Conservation (phyloP, 2,329 filamentous ascomycete species). For the Epichloe sibirici region DNA sequence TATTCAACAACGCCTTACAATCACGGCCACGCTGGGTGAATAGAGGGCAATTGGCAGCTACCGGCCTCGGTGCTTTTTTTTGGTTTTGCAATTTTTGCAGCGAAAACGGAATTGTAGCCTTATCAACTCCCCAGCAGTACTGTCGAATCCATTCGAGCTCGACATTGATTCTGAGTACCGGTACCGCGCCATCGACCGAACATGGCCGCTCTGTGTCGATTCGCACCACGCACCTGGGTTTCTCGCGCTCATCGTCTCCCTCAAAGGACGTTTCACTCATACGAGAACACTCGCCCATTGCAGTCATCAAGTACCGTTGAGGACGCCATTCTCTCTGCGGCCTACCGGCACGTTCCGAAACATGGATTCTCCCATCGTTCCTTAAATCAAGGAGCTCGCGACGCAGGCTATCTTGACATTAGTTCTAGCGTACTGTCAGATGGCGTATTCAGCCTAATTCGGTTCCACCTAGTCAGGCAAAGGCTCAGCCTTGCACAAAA, state of each 20-base stretch:
- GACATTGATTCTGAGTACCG: not conserved
- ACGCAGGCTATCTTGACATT: constrained; percentile 77
- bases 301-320: constrained; percentile 57
- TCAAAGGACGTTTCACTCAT: constrained; percentile 53
- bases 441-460: constrained; percentile 70
- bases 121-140: no score
- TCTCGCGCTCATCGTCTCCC: not conserved
- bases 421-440: constrained; percentile 71
- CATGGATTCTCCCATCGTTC: constrained; percentile 71
- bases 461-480: constrained; percentile 60
- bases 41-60: no score
- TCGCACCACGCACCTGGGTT: not conserved
- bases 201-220: not conserved
- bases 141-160: not conserved
- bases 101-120: no score
- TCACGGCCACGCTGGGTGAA: no score
- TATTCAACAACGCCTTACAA: no score
- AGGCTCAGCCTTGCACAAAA: constrained; percentile 44
- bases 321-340: constrained; percentile 66
- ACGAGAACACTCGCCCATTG: constrained; percentile 49
- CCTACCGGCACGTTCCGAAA: constrained; percentile 63
- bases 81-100: no score
- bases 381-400: constrained; percentile 65
- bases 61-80: no score
- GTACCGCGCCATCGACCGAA: not conserved